Evolutionary conservation across 2,329 filamentous ascomycete genomes (phyloP), one percentile per base, ranked within the genome.

Genomic region (Colletotrichum simmondsii): DNA sequence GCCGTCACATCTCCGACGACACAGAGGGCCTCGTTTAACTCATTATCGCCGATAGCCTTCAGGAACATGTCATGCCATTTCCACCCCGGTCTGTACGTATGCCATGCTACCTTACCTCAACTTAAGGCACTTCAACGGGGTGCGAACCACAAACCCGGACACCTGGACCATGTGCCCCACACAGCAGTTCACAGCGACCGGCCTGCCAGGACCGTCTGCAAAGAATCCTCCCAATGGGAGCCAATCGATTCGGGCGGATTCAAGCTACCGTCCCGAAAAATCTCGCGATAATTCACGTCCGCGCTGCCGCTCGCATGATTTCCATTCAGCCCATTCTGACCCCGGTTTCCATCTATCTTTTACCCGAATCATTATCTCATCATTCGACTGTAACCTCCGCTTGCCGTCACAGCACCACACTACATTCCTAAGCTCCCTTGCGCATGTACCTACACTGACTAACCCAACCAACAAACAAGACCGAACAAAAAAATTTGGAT

Each of bases 221-320:
- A 71, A 58, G 58, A 56, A 71, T 70, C 46, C n/a, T 28, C 59
- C 53, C 19, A 63, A 65, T 65, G 32, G 70, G 70, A 24, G n/a
- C 60, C 67, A 49, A 65, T 72, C 56, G 60, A 61, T 59, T 65
- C 28, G 71, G 71, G 61, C 60, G 71, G 56, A 58, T 73, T 71
- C 67, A 35, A 73, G 61, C 66, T 60, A 73, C 52, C 60, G 56
- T 71, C 56, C 71, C 68, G 68, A 62, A 73, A 71, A 73, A 72
- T 72, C 68, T 73, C 62, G 71, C 68, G 71, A 73, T 65, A 53
- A 22, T 28, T 52, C 66, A 65, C 30, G 49, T 65, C 61, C 52
- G 70, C 49, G 42, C 57, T 56, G 66, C 56, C 60, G 61, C 71
- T 73, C 66, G 71, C 71, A 53, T 62, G 60, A 71, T 73, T 58